Evolutionary conservation across 1,284 basidiomycete species (phyloP).

Genomic region (Apiotrichum veenhuisii): DNA sequence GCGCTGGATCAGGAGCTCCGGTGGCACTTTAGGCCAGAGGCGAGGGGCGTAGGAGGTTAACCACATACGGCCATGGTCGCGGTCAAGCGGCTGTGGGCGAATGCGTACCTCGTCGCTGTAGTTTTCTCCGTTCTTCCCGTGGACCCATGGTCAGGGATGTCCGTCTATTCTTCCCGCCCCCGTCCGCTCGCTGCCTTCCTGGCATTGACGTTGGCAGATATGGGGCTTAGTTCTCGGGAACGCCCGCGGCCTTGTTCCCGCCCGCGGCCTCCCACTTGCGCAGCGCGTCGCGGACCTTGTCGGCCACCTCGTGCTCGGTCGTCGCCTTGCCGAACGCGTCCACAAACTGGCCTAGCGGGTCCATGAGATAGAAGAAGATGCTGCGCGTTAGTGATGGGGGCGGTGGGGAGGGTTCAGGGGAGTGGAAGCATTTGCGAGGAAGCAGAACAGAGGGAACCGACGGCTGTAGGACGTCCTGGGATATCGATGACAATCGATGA

Average conservation of each 20-base stretch:
- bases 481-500: too few species aligned
- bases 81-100: too few species aligned
- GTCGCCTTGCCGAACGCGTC: conserved; percentile 92
- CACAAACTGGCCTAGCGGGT: conserved; percentile 88
- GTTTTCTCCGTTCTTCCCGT: too few species aligned
- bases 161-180: background rate
- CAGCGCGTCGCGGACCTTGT: conserved; percentile 55
- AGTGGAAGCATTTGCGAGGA: background rate
- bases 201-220: too few species aligned
- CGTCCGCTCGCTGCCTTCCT: background rate
- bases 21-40: too few species aligned
- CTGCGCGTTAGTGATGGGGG: conserved; percentile 15
- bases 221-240: conserved; percentile 16
- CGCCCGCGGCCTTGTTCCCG: conserved; percentile 41
- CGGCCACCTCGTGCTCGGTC: conserved; percentile 63
- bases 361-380: conserved; percentile 99
- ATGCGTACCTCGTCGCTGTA: too few species aligned
- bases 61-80: too few species aligned
- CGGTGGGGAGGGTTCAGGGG: conserved; percentile 57
- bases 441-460: conserved; percentile 15
- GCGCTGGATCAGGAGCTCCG: too few species aligned
- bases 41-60: too few species aligned
- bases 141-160: background rate
- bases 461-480: too few species aligned
- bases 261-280: conserved; percentile 53